These are phyloP conservation scores for Crithidia acanthocephali DNA, from an alignment of 208 protist genomes.

Conservation along the genomic window DNA sequence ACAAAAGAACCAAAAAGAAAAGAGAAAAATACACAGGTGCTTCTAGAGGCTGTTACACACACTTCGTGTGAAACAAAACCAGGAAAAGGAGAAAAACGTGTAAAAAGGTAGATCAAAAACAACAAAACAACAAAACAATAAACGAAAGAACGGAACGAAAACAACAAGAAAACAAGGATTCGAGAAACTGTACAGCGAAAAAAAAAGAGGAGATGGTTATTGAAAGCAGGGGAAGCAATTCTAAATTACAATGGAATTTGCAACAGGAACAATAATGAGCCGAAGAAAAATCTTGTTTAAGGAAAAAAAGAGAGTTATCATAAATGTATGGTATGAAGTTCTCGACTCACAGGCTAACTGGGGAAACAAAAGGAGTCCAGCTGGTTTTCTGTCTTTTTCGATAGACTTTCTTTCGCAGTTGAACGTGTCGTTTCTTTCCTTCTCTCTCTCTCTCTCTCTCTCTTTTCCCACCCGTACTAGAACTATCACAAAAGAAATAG, in stretches of 20 bases:
- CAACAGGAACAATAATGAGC: slow-evolving; percentile 14
- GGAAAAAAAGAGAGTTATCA: slow-evolving; percentile 9
- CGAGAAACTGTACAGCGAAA: slow-evolving; percentile 6
- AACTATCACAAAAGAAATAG: no score
- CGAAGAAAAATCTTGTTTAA: slow-evolving; percentile 11
- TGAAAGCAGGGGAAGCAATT: neutral
- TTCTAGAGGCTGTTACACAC: neutral
- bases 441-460: no score
- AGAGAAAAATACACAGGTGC: neutral
- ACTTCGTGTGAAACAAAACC: neutral
- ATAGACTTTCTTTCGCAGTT: neutral
- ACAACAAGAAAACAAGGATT: neutral
- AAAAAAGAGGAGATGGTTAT: neutral
- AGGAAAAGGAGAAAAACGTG: slow-evolving; percentile 4
- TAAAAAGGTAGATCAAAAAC: no score
- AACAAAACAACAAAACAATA: neutral
- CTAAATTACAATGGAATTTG: neutral
- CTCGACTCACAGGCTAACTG: neutral
- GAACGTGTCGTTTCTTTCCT: neutral
- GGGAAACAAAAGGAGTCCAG: neutral
- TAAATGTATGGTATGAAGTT: neutral
- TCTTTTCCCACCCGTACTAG: no score
- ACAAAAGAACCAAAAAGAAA: neutral
- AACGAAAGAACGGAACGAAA: slow-evolving; percentile 1
- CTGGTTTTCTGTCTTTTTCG: neutral